Evolutionary conservation across 305 asterid genomes (phyloP).

Genomic region (Fraxinus ornus): DNA sequence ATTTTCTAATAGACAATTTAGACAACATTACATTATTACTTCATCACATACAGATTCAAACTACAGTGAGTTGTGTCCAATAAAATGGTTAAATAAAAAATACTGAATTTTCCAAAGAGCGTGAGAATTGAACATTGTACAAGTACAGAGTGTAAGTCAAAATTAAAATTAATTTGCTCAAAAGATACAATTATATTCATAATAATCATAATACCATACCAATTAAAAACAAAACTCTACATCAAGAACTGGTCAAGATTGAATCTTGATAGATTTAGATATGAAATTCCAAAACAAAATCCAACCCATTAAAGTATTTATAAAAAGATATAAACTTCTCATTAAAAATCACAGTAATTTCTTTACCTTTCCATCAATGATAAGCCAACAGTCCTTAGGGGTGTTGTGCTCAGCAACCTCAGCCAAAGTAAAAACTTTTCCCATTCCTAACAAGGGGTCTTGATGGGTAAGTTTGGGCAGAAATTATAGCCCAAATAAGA

Average conservation of each 20-base stretch:
- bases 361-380: constrained; percentile 69
- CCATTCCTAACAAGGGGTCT: constrained; percentile 30
- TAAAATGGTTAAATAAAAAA: neutral
- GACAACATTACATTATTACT: neutral
- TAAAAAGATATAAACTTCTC: neutral
- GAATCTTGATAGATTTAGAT: constrained; percentile 37
- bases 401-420: constrained; percentile 79
- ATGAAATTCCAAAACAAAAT: constrained; percentile 16
- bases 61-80: neutral
- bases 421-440: constrained; percentile 55
- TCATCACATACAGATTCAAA: neutral
- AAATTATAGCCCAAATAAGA: neutral
- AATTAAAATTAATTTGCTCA: too few relatives aligned
- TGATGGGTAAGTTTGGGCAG: neutral
- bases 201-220: neutral
- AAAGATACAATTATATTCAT: neutral
- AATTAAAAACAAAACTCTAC: constrained; percentile 7
- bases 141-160: neutral
- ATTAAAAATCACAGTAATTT: neutral
- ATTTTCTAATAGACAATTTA: neutral
- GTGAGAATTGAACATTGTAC: neutral
- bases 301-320: constrained; percentile 8
- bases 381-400: constrained; percentile 75
- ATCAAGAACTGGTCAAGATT: constrained; percentile 18
- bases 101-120: neutral